Percentiles rank a stretch among this genome's conserved stretches.
Conservation (phyloP, 169 alveolate species). For the Eimeria tenella region DNA sequence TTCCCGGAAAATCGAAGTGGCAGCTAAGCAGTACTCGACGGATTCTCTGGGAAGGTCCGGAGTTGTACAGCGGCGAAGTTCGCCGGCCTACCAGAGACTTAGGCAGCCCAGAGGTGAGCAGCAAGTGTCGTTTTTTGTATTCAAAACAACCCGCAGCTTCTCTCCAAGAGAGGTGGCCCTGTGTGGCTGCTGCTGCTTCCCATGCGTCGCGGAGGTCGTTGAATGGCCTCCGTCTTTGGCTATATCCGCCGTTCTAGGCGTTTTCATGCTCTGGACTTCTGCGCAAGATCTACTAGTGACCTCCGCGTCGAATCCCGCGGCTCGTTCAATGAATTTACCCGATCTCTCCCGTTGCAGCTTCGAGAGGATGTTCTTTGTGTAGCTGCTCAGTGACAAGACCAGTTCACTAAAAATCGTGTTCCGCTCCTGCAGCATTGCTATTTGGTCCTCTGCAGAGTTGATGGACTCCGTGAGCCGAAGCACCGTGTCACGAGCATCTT, state of each 20-base stretch:
- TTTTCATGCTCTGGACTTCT: neutral
- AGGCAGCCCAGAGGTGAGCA: constrained; percentile 11
- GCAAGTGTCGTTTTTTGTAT: neutral
- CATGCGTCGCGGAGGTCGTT: too few species aligned
- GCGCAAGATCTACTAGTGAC: neutral
- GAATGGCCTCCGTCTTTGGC: too few species aligned
- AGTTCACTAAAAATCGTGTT: neutral
- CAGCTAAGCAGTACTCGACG: too few species aligned
- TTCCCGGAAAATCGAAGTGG: too few species aligned
- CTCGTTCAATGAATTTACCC: neutral
- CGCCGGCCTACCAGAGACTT: constrained; percentile 18
- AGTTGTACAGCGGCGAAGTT: neutral
- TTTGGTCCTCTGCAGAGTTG: constrained; percentile 17
- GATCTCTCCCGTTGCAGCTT: constrained; percentile 1
- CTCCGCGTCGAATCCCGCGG: neutral
- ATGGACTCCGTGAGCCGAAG: constrained; percentile 6
- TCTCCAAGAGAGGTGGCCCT: neutral
- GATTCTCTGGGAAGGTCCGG: too few species aligned
- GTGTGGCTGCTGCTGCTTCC: neutral
- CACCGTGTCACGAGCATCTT: neutral
- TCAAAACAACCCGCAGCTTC: constrained; percentile 31
- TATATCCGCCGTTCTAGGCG: too few species aligned
- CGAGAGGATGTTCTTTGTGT: neutral
- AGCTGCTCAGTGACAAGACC: constrained; percentile 8
- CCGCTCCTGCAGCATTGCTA: neutral